Percentiles rank a stretch among this genome's conserved stretches.
These are phyloP conservation scores for Bauhinia variegata DNA, from an alignment of 306 rosid genomes.

Conservation along the genomic window DNA sequence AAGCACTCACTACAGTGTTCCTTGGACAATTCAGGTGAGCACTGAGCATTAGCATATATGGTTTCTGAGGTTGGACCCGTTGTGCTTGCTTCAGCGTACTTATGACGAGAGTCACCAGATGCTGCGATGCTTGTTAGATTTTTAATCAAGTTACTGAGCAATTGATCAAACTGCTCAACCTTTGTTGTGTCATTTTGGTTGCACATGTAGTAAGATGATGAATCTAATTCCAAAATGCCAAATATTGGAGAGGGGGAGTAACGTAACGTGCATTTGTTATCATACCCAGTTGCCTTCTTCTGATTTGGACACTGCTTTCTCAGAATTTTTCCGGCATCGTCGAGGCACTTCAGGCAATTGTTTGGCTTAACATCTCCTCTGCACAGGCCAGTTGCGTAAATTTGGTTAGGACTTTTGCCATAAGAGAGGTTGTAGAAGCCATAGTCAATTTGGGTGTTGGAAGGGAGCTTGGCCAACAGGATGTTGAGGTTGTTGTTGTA, in stretches of 20 bases:
- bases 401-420: conserved; percentile 29
- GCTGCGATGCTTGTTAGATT: too few species aligned
- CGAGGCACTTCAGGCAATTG: not conserved
- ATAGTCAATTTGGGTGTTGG: not conserved
- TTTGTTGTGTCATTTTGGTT: not conserved
- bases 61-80: too few species aligned
- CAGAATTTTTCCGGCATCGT: conserved; percentile 14
- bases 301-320: conserved; percentile 28
- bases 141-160: not conserved
- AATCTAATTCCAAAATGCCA: not conserved
- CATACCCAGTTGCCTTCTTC: conserved; percentile 38
- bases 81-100: too few species aligned
- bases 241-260: conserved; percentile 25
- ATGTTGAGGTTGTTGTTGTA: conserved; percentile 33
- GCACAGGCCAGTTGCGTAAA: conserved; percentile 31
- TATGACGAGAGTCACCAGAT: too few species aligned
- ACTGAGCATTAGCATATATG: conserved; percentile 3
- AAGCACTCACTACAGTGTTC: not conserved
- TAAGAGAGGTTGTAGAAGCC: conserved; percentile 30
- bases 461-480: conserved; percentile 38
- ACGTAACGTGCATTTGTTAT: conserved; percentile 21
- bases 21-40: conserved; percentile 33
- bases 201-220: accelerated
- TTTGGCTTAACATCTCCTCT: conserved; percentile 33
- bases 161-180: not conserved